phyloP scores from a whole-genome alignment of 768 basidiomycete genomes.

The Lentinus brumalis region DNA sequence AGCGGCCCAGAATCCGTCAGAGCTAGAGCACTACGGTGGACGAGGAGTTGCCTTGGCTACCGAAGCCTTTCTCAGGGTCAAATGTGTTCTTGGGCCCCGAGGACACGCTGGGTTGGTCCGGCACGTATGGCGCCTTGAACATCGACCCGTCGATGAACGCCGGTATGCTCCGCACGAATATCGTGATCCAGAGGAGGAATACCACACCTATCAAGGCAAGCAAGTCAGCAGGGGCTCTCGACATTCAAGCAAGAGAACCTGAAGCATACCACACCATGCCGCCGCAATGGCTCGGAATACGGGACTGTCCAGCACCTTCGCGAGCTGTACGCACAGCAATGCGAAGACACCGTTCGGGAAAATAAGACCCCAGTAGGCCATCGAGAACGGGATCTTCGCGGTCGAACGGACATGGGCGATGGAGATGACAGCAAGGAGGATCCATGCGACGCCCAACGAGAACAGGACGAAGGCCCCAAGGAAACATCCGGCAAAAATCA shows the following conservation, averaged over 20 bases:
- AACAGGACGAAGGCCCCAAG: conserved; percentile 50
- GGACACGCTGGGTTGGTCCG: conserved; percentile 14
- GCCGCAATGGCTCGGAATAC: conserved; percentile 58
- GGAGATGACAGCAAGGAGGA: conserved; percentile 44
- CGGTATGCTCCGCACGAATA: conserved; percentile 46
- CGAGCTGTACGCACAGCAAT: conserved; percentile 51
- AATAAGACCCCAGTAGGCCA: conserved; percentile 56
- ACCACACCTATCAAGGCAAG: conserved; percentile 35
- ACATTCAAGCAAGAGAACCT: not conserved
- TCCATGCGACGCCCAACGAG: conserved; percentile 59
- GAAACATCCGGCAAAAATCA: conserved; percentile 47
- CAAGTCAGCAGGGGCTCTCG: not conserved
- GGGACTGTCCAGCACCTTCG: conserved; percentile 46
- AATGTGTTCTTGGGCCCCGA: not conserved
- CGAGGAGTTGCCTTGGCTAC: conserved; percentile 3
- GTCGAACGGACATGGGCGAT: conserved; percentile 32
- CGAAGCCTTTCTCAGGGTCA: conserved; percentile 17
- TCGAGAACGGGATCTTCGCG: conserved; percentile 43
- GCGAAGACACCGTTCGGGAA: conserved; percentile 60
- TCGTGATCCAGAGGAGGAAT: conserved; percentile 44
- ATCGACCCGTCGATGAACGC: conserved; percentile 48
- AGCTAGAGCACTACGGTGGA: conserved; percentile 15
- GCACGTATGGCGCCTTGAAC: conserved; percentile 49
- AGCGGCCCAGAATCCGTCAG: not conserved
- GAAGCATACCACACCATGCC: conserved; percentile 49